Percentiles rank a stretch among this genome's conserved stretches.
Conservation (phyloP, 345 rosid genomes). For the Eucalyptus victrix region DNA sequence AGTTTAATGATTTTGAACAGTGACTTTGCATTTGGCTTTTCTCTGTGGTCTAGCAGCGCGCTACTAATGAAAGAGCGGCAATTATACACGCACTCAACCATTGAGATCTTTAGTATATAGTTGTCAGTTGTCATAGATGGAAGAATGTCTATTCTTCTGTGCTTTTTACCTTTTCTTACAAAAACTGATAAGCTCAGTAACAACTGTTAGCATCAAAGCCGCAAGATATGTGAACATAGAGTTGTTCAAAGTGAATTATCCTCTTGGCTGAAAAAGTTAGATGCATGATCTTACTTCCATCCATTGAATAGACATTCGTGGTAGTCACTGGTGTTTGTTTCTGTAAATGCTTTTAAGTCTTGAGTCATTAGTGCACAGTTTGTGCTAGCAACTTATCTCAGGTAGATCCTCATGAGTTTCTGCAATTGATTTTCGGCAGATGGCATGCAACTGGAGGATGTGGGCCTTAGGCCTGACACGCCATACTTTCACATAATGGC, state of each 20-base stretch:
- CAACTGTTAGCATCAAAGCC: background rate
- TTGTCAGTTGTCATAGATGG: background rate
- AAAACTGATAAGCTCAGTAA: background rate
- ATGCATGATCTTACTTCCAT: background rate
- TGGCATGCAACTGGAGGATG: conserved; percentile 42
- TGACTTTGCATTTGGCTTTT: background rate
- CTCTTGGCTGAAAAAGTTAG: background rate
- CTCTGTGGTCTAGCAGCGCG: background rate
- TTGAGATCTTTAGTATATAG: background rate
- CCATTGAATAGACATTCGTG: background rate
- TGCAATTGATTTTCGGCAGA: conserved; percentile 13
- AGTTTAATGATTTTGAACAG: background rate
- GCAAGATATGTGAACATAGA: background rate
- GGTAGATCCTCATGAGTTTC: background rate
- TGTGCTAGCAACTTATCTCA: background rate
- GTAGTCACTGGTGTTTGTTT: background rate
- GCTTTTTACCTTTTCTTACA: background rate
- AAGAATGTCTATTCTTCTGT: background rate
- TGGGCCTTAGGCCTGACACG: conserved; percentile 47
- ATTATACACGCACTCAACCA: background rate
- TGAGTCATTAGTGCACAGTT: background rate
- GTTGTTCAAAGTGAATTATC: background rate
- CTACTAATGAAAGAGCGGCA: background rate
- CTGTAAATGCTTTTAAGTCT: background rate
- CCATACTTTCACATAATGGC: conserved; percentile 14